These are phyloP conservation scores for Botrytis pseudocinerea DNA, from an alignment of 2,329 filamentous ascomycete genomes.

Conservation along the genomic window DNA sequence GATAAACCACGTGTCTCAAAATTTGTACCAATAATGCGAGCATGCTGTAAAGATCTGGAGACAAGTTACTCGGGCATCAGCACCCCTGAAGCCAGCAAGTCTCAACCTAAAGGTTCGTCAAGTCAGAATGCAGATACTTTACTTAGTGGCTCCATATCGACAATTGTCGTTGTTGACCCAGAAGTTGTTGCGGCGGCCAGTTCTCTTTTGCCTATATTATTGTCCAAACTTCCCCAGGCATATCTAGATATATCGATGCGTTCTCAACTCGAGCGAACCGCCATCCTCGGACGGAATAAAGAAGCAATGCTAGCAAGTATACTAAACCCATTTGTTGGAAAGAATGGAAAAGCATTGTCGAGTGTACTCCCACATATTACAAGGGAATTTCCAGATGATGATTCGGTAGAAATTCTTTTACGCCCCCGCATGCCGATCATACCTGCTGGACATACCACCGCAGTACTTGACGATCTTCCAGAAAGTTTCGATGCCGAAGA, in stretches of 20 bases:
- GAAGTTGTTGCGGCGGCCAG: conserved; percentile 58
- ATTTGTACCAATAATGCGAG: conserved; percentile 61
- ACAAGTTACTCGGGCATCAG: conserved; percentile 44
- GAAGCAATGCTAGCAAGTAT: conserved; percentile 79
- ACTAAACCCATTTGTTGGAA: conserved; percentile 70
- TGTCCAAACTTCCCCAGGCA: conserved; percentile 64
- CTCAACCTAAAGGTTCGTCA: conserved; percentile 30
- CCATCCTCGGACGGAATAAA: conserved; percentile 68
- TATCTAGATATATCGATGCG: conserved; percentile 71
- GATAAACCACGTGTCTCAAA: conserved; percentile 65
- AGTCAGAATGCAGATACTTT: conserved; percentile 72
- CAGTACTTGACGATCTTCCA: conserved; percentile 5
- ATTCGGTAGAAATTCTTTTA: conserved; percentile 70
- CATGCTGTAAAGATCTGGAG: conserved; percentile 75
- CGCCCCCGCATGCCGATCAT: conserved; percentile 52
- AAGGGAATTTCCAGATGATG: conserved; percentile 61
- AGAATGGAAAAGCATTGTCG: conserved; percentile 63
- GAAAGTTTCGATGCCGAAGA: conserved; percentile 5
- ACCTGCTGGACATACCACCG: conserved; percentile 27
- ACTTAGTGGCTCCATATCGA: conserved; percentile 45
- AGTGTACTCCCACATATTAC: conserved; percentile 81
- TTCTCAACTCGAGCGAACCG: conserved; percentile 76
- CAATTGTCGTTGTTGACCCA: conserved; percentile 43
- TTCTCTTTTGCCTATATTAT: conserved; percentile 60
- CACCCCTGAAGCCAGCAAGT: conserved; percentile 37